Percentiles rank a stretch among this genome's conserved stretches.
Evolutionary conservation across 441 rosid genomes (phyloP).

Genomic region (Mallotus repandus): DNA sequence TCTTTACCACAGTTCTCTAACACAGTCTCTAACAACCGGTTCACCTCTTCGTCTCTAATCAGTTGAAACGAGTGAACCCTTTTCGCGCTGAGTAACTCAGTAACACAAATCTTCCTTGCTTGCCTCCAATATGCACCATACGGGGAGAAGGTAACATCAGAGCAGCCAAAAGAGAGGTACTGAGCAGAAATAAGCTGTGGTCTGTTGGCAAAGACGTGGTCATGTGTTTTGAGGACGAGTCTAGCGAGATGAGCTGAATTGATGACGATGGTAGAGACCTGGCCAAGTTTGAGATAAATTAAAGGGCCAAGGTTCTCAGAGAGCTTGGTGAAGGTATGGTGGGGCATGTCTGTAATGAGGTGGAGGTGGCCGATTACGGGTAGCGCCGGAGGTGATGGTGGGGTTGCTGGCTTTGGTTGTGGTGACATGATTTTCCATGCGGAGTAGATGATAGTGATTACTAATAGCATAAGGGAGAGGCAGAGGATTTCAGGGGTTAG

Average conservation of each 20-base stretch:
- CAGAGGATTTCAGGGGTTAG: conserved; percentile 3
- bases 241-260: conserved; percentile 35
- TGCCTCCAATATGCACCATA: conserved; percentile 45
- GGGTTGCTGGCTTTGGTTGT: background rate
- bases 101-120: conserved; percentile 36
- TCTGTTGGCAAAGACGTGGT: conserved; percentile 34
- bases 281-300: conserved; percentile 44
- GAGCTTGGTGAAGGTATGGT: conserved; percentile 28
- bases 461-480: background rate
- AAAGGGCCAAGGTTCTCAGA: conserved; percentile 40
- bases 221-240: conserved; percentile 37
- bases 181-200: conserved; percentile 34
- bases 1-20: conserved; percentile 10
- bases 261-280: conserved; percentile 39
- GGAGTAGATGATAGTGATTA: conserved; percentile 2
- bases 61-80: conserved; percentile 26
- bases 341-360: conserved; percentile 38
- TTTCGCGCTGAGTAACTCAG: conserved; percentile 38
- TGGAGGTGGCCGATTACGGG: conserved; percentile 53
- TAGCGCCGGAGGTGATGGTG: conserved; percentile 30
- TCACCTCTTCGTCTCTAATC: conserved; percentile 37
- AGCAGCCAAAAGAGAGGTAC: conserved; percentile 39
- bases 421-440: conserved; percentile 6
- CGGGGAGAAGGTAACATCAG: conserved; percentile 40
- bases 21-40: conserved; percentile 22